These are phyloP conservation scores for Microbotryum violaceum DNA, from an alignment of 1,284 basidiomycete species.

Conservation along the genomic window DNA sequence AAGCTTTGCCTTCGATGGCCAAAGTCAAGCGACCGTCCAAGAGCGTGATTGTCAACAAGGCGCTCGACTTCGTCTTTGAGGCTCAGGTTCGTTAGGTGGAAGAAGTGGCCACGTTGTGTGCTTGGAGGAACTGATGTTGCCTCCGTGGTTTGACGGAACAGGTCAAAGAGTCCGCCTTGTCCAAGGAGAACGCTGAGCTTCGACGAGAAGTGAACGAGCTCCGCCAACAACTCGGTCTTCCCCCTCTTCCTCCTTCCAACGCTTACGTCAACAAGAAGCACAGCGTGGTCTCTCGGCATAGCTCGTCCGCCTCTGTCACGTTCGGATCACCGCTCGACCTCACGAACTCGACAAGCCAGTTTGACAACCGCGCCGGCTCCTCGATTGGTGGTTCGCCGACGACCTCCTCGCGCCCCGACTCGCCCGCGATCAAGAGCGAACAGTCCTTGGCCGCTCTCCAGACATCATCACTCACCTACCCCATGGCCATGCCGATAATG, in stretches of 20 bases:
- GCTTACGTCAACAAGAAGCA: neutral
- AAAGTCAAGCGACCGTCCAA: constrained; percentile 86
- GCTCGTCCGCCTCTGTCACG: neutral
- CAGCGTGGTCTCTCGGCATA: neutral
- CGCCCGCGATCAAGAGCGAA: neutral
- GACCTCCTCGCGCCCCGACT: neutral
- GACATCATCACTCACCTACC: no score
- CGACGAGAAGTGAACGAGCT: constrained; percentile 33
- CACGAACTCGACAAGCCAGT: neutral
- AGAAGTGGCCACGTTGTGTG: no score
- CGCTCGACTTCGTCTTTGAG: constrained; percentile 34
- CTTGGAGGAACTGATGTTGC: neutral
- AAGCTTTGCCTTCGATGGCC: constrained; percentile 77
- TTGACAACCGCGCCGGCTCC: neutral
- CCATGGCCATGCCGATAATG: no score
- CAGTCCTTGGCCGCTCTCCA: no score
- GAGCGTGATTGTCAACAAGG: constrained; percentile 84
- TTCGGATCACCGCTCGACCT: neutral
- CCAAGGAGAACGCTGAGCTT: constrained; percentile 33
- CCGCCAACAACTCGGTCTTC: constrained; percentile 28
- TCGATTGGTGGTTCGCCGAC: neutral
- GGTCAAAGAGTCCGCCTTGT: constrained; percentile 30
- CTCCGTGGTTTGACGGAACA: neutral
- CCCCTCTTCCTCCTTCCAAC: constrained; percentile 29
- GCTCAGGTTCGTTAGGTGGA: constrained; percentile 16